Evolutionary conservation across 2,329 filamentous ascomycete species (phyloP), one percentile per base, ranked within the genome.

Genomic region (Arthrobotrys pseudoclavata): DNA sequence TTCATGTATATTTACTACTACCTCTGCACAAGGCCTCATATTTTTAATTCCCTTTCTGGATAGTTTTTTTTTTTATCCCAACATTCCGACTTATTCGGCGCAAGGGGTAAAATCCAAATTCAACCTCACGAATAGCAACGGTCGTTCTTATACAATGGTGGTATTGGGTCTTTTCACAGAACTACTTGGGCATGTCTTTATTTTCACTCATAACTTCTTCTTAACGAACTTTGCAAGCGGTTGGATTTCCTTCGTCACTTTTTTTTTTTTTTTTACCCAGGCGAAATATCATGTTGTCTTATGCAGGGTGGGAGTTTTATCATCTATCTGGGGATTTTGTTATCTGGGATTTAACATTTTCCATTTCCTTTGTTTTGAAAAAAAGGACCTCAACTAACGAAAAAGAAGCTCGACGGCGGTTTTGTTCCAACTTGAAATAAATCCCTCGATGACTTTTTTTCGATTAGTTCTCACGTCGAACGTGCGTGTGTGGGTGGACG

Each of bases 1-100:
- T 70, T 76, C 69, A 34, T 74, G 69, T 74, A 74, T 74, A 74
- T 74, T 62, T 74, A 74, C 62, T 57, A 63, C 68, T 66, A 72
- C 69, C 69, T 72, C 69, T 72, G 69, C 69, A 72, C 60, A 72
- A 62, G 48, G 40, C 55, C 47, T 66, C 60, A 40, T 47, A 63
- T 37, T 66, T 72, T 72, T 57, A 72, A 55, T 71, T 63, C 15
- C 48, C 26, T 57, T 66, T 66, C 42, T 18, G 31, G 42, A 61
- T 40, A 34, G 40, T 22, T 40, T 62, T 67, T 26, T 47, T 15
- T 61, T 74, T 15, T 50, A n/a, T 26, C 37, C 66, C 48, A 37
- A 68, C 62, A 67, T 62, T 74, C 69, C 69, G 69, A 62, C 37
- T 31, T 52, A 61, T 55, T 74, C 69, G 62, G 69, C 42, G 69